A percentile compares a stretch with the other conserved stretches of the same genome.
Evolutionary conservation across 2,329 filamentous ascomycete species (phyloP).

Genomic region (Coccinonectria pachysandricola): DNA sequence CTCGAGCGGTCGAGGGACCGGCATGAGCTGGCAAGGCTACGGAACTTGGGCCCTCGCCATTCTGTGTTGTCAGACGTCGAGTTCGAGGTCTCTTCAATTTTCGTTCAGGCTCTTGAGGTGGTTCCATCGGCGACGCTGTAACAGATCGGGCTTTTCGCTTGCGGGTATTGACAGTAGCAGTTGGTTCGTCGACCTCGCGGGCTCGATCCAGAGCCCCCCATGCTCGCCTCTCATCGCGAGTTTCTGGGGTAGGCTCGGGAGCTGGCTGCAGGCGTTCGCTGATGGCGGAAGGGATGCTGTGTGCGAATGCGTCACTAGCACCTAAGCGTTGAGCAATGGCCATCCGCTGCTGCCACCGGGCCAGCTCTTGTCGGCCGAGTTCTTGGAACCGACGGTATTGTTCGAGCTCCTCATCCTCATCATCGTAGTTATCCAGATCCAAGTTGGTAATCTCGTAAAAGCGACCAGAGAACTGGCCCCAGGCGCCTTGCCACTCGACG

Average conservation of each 20-base stretch:
- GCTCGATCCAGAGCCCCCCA: conserved; percentile 90
- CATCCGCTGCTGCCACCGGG: conserved; percentile 75
- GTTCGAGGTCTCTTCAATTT: conserved; percentile 47
- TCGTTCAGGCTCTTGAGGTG: conserved; percentile 12
- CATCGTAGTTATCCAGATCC: conserved; percentile 31
- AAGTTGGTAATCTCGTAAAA: conserved; percentile 47
- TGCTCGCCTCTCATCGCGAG: conserved; percentile 68
- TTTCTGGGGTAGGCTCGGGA: conserved; percentile 52
- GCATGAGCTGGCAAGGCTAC: conserved; percentile 23
- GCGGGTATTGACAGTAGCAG: conserved; percentile 40
- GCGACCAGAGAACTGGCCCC: conserved; percentile 53
- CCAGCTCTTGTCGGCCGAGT: conserved; percentile 48
- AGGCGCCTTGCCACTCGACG: conserved; percentile 82
- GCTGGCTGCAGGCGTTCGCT: conserved; percentile 51
- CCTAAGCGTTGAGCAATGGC: conserved; percentile 73
- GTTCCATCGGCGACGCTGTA: conserved; percentile 60
- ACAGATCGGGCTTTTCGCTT: conserved; percentile 67
- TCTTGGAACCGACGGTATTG: conserved; percentile 44
- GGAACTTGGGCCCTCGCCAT: conserved; percentile 37
- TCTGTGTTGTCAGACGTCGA: conserved; percentile 46
- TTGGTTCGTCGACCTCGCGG: conserved; percentile 52
- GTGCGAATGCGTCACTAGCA: conserved; percentile 60
- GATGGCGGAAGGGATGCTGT: conserved; percentile 45
- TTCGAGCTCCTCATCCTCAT: conserved; percentile 62
- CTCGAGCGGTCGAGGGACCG: conserved; percentile 17